Evolutionary conservation across 352 stramenopile species (phyloP), one percentile per base, ranked within the genome.

Genomic region (Pythium insidiosum): DNA sequence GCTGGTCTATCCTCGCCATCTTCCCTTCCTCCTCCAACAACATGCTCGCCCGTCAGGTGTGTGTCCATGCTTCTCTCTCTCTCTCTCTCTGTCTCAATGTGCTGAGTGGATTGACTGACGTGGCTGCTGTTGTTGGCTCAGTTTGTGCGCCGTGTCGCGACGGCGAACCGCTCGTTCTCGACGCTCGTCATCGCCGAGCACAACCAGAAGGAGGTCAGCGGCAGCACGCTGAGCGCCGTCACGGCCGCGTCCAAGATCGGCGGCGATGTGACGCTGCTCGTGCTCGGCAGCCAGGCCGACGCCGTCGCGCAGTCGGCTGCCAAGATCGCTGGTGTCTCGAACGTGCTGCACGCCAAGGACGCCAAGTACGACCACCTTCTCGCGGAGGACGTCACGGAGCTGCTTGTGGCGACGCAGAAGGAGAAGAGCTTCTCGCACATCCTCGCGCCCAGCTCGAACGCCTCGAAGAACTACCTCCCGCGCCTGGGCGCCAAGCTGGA

Each of bases 381-480:
- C 36, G 84, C 87, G 29, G 82, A 95, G 55, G 76, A 94, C 41
- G 78, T 96, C 33, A 76, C 88, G 36, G 72, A 83, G 49, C 50
- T 95, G 49, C 63, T 94, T 26, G 58, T 81, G 23, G 69, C 81
- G 12, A 49, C 66, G 7, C 81, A 94, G 50, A 58, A 78, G 45
- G 66, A 61, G 2, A 64, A 72, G 20, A 62, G 68, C 38, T 97
- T 82, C 66, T 84, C 73, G 44, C 78, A 98, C 74, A 95, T 99
- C 50, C 54, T 99, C 35, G 93, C 94, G 43, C 77, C 96, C 1
- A 86, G 83, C 37, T 97, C 88, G 44, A 99, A 99, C 68, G 85
- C 88, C 53, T 95, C 84, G 26, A 98, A 98, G 61, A 99, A 98
- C 63, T 97, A 98, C 58, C 55, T 98, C 33, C 95, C 95, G 15